Conservation (phyloP, 2,329 filamentous ascomycete species). For the Penicillium rolfsii region DNA sequence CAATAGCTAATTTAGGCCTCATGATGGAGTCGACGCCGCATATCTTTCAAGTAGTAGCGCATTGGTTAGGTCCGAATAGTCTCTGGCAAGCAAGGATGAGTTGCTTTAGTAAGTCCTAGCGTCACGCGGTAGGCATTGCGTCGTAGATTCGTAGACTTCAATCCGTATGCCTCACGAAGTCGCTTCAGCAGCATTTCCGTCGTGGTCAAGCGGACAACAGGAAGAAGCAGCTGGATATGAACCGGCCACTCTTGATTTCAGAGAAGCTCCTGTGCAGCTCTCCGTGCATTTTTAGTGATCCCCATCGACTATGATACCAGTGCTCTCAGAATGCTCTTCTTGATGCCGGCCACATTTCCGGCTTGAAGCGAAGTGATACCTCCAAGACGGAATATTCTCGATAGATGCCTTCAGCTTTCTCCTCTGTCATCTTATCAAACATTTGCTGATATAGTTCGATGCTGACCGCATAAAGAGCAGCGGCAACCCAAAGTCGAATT, state of each 20-base stretch:
- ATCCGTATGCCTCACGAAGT: constrained; percentile 33
- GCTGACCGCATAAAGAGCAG: constrained; percentile 45
- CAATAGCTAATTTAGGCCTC: not conserved
- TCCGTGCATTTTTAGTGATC: constrained; percentile 36
- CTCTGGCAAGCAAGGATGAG: constrained; percentile 33
- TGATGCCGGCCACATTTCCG: constrained; percentile 42
- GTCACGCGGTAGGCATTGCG: constrained; percentile 24
- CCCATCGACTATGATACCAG: constrained; percentile 42
- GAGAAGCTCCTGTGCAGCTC: constrained; percentile 35
- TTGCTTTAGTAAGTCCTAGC: constrained; percentile 24
- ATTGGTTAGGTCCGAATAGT: constrained; percentile 32
- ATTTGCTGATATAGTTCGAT: constrained; percentile 43
- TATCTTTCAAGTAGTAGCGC: constrained; percentile 38
- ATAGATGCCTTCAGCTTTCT: constrained; percentile 32
- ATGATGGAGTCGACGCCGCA: constrained; percentile 31
- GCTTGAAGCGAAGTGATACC: constrained; percentile 35
- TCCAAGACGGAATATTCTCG: constrained; percentile 34
- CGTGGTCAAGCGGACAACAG: constrained; percentile 35
- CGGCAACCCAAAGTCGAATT: constrained; percentile 48
- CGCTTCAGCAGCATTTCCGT: constrained; percentile 35
- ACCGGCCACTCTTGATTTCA: constrained; percentile 35
- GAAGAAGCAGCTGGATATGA: constrained; percentile 30
- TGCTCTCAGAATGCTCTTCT: constrained; percentile 44
- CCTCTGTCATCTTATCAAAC: constrained; percentile 37
- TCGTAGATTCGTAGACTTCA: constrained; percentile 29